Evolutionary conservation across 441 rosid species (phyloP), one percentile per base, ranked within the genome.

Genomic region (Populus hybrid): DNA sequence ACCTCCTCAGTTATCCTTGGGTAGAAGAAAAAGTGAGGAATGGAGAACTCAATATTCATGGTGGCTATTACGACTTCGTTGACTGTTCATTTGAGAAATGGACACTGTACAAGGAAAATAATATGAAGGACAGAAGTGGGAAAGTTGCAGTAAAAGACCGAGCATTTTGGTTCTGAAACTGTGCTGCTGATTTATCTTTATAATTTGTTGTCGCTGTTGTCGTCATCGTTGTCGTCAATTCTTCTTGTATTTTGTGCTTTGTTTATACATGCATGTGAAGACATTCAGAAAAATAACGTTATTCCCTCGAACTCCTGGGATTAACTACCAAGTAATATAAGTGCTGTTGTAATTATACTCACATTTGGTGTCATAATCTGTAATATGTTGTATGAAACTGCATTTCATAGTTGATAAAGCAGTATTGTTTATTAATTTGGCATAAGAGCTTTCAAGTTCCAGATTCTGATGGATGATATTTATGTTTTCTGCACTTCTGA

Each of bases 51-150:
- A 87, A 88, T 64, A 80, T 93, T 77, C 97, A 96, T 67, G 99
- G 98, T 12, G 96, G 99, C 50, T 96, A 96, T 87, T 94, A 94
- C 69, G 83, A 94, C 81, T 93, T 96, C 57, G 73, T 90, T 8
- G 82, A 90, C 80, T 94, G 98, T 81, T 81, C 97, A 3, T 94
- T 94, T 35, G 94, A 93, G 94, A 96, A 91, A 83, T 96, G 99
- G 99, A 90, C 98, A 0, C 83, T 96, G 63, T 81, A 92, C 81
- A 61, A 36, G 50, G 88, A 76, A 80, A 87, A 85, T 80, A 84
- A 81, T 69, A 75, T 72, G 36, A 80, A 71, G 40, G 86, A 73
- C 73, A 77, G 81, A 69, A 81, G 50, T 28, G 81, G 83, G 20
- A 70, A 71, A 68, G 74, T 87, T 65, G 87, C 88, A 20, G 82